These are phyloP conservation scores for Fusarium sp. DNA, from an alignment of 2,329 filamentous ascomycete genomes.

Conservation along the genomic window DNA sequence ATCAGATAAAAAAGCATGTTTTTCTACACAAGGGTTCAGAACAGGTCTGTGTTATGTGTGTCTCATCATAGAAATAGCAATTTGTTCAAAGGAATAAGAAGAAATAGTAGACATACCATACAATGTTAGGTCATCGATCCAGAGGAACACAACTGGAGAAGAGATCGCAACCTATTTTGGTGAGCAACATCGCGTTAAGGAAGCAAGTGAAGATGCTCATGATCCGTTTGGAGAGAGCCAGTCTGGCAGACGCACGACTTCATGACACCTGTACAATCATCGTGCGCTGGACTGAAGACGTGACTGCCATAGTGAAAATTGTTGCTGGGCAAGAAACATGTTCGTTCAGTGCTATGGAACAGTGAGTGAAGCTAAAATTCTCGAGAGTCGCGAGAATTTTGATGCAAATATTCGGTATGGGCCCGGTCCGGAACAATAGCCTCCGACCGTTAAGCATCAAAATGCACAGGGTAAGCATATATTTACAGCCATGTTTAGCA, in stretches of 20 bases:
- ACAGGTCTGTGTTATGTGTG: constrained; percentile 53
- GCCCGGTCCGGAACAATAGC: constrained; percentile 15
- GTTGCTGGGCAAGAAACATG: not conserved
- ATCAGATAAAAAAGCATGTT: constrained; percentile 46
- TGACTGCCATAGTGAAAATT: not conserved
- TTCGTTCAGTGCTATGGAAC: not conserved
- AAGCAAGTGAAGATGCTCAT: not conserved
- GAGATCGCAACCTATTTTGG: constrained; percentile 2
- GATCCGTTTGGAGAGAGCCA: not conserved
- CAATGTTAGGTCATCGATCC: not conserved
- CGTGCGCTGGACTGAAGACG: too few relatives aligned
- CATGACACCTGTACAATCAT: not conserved
- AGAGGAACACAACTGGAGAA: not conserved
- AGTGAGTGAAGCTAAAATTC: not conserved
- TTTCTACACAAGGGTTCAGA: constrained; percentile 51
- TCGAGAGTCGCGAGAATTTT: not conserved
- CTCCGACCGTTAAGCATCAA: constrained; percentile 13
- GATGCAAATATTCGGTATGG: constrained; percentile 6
- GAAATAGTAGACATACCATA: constrained; percentile 24
- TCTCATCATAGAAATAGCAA: constrained; percentile 48
- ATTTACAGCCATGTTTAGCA: not conserved
- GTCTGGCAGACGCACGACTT: not conserved
- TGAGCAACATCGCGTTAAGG: constrained; percentile 5
- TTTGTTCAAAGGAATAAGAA: not conserved
- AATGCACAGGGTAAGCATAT: not conserved